These are phyloP conservation scores for Scolecobasidium constrictum DNA, from an alignment of 2,329 filamentous ascomycete species.

Conservation along the genomic window DNA sequence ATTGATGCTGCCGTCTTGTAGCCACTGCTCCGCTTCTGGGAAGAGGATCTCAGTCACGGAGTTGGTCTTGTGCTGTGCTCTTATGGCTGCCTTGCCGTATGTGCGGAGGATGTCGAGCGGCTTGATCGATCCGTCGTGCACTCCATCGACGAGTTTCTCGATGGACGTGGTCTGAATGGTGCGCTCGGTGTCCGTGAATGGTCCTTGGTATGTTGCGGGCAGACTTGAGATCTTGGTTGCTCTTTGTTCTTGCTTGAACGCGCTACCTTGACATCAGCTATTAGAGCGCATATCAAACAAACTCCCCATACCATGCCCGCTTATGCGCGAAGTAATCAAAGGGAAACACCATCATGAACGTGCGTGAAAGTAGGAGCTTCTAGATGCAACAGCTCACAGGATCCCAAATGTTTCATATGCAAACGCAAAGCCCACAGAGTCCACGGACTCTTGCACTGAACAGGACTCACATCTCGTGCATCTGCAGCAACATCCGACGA, in stretches of 20 bases:
- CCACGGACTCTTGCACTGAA: background rate
- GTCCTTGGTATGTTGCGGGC: conserved; percentile 50
- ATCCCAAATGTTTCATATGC: background rate
- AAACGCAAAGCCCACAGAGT: background rate
- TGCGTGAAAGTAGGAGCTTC: too few species aligned
- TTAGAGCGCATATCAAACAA: conserved; percentile 6
- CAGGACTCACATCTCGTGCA: background rate
- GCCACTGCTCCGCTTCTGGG: conserved; percentile 65
- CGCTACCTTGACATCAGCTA: conserved; percentile 37
- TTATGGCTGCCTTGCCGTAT: conserved; percentile 77
- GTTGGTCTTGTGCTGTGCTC: conserved; percentile 78
- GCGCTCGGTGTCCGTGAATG: conserved; percentile 54
- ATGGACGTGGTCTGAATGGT: conserved; percentile 64
- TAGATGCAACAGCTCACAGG: too few species aligned
- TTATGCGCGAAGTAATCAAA: conserved; percentile 61
- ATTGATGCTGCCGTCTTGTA: conserved; percentile 48
- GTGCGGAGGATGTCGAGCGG: conserved; percentile 68
- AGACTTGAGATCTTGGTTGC: conserved; percentile 57
- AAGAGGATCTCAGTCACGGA: conserved; percentile 83
- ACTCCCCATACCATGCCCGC: conserved; percentile 51
- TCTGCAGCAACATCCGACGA: background rate
- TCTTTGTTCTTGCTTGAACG: conserved; percentile 70
- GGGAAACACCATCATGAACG: conserved; percentile 20
- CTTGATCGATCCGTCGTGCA: conserved; percentile 56
- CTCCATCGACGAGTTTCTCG: conserved; percentile 63